Evolutionary conservation across 495 filamentous ascomycete species (phyloP).

Genomic region (Amorphotheca resinae): DNA sequence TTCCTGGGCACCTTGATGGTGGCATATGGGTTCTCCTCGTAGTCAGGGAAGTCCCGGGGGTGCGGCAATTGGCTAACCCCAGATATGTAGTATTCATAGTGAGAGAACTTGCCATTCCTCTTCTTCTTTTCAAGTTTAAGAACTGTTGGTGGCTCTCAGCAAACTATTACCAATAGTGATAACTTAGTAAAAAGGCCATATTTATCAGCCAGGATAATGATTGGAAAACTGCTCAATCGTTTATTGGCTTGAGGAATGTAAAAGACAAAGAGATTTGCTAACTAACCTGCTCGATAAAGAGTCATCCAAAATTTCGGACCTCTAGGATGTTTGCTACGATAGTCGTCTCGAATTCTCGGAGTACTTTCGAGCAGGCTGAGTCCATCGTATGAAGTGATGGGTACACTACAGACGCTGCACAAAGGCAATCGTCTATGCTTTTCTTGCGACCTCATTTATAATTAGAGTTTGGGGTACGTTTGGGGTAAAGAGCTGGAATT

Average conservation of each 20-base stretch:
- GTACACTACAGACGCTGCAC: neutral
- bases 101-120: neutral
- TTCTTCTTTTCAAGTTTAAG: neutral
- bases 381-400: neutral
- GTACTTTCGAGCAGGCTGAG: neutral
- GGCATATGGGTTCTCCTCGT: neutral
- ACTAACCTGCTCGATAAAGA: neutral
- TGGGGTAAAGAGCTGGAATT: too few relatives aligned
- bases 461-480: too few relatives aligned
- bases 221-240: too few relatives aligned
- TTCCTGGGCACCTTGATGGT: neutral
- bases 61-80: neutral
- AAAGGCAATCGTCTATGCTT: neutral
- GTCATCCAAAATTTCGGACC: neutral
- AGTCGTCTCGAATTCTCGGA: neutral
- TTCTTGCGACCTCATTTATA: too few relatives aligned
- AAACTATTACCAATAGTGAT: too few relatives aligned
- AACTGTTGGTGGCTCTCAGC: neutral
- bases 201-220: too few relatives aligned
- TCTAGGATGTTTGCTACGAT: neutral
- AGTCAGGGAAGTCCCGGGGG: neutral
- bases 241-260: neutral
- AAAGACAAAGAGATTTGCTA: neutral
- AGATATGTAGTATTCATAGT: neutral
- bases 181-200: too few relatives aligned